A percentile compares a stretch with the other conserved stretches of the same genome.
Conservation (phyloP, 495 filamentous ascomycete genomes). For the Aspergillus sclerotiicarbonarius region DNA sequence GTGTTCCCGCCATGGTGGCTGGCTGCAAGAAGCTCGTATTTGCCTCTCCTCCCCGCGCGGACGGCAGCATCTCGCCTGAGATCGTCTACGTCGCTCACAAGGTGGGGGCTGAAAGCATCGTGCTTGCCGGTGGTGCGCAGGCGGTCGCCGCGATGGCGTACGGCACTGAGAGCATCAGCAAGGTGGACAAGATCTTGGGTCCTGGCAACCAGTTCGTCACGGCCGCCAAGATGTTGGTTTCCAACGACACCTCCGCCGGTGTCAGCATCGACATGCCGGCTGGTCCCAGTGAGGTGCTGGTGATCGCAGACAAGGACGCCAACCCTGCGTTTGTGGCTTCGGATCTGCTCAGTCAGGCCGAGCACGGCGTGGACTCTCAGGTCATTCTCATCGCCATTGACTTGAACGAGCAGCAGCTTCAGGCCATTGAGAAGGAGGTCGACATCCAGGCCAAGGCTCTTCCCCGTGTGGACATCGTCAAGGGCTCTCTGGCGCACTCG, state of each 20-base stretch:
- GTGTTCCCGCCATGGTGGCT: constrained; percentile 94
- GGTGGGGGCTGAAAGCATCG: constrained; percentile 90
- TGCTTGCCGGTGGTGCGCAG: constrained; percentile 92
- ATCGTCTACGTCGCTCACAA: constrained; percentile 99
- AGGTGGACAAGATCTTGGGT: constrained; percentile 98
- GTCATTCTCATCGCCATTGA: constrained; percentile 88
- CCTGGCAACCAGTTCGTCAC: constrained; percentile 99
- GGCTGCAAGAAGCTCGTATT: constrained; percentile 95
- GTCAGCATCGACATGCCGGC: constrained; percentile 99
- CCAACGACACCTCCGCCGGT: constrained; percentile 90
- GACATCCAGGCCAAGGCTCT: constrained; percentile 85
- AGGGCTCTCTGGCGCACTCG: constrained; percentile 86
- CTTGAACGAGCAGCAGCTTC: constrained; percentile 65
- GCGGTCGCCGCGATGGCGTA: constrained; percentile 78
- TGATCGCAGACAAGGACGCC: constrained; percentile 85
- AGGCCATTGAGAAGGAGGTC: constrained; percentile 85
- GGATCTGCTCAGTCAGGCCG: constrained; percentile 91
- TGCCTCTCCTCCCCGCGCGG: constrained; percentile 84
- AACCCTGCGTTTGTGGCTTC: constrained; percentile 95
- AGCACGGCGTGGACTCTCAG: constrained; percentile 94
- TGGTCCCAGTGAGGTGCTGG: constrained; percentile 92
- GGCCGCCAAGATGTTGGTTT: constrained; percentile 95
- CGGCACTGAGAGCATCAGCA: constrained; percentile 72
- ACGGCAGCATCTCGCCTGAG: constrained; percentile 90
- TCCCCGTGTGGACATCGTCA: constrained; percentile 88